Evolutionary conservation across 495 filamentous ascomycete species (phyloP), one percentile per base, ranked within the genome.

Genomic region (Usnea hakonensis): DNA sequence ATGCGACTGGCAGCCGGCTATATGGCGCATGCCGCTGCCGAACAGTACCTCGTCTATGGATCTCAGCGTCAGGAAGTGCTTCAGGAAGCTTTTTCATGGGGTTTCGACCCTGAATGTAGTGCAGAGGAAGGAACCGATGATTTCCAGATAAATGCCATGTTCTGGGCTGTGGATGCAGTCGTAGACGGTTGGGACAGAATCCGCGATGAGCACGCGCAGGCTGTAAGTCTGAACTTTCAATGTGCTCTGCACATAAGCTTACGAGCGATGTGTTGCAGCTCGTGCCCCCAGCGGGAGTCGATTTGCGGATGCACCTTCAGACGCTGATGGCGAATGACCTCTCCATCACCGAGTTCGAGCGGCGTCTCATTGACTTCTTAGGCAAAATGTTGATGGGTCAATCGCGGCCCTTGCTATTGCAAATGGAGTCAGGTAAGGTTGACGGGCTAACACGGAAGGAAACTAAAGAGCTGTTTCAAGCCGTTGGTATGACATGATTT

Each of bases 1-100:
- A 73, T 78, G 61, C 70, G 77, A 14, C 65, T 81, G 10, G 74
- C 76, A 1, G 75, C 71, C 0, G 74, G 76, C 28, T 80, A 79
- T 62, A 77, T 83, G 70, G 65, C 78, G 14, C 81, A 84, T 55
- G 78, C 81, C 8, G 71, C 69, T 5, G 43, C 80, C 9, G 81
- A 84, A 66, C 77, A 79, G 60, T 76, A 76, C 46, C 67, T 74
- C 17, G 64, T 75, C 32, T 72, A 68, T 33, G 72, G 69, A 14
- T 61, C 59, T 9, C 55, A 50, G 38, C 66, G 69, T 16, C 48
- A 64, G 1, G 69, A 74, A n/a, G 56, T 65, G 1, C 57, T 76
- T 2, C 9, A 55, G 5, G 65, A 68, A 44, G 65, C 69, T n/a
- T 72, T 71, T 36, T 48, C 71, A 10, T 78, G 75, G 75, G 65